Percentiles rank a stretch among this genome's conserved stretches.
These are phyloP conservation scores for Ceratocystis albifundus DNA, from an alignment of 2,329 filamentous ascomycete genomes.

Conservation along the genomic window DNA sequence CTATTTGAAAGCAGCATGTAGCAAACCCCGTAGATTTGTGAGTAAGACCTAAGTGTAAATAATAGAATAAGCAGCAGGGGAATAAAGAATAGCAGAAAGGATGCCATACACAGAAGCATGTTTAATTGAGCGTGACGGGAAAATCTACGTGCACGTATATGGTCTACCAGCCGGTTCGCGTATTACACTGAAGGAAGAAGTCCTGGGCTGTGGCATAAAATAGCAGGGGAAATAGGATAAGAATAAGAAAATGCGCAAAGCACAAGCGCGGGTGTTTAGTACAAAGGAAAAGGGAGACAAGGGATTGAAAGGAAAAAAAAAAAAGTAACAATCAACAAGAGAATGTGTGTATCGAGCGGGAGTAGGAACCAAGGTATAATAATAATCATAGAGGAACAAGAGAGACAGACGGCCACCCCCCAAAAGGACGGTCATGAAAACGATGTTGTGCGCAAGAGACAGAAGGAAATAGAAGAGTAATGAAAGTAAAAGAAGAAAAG, in stretches of 20 bases:
- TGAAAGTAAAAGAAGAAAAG: conserved; percentile 4
- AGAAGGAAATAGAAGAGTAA: conserved; percentile 9
- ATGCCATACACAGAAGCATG: neutral
- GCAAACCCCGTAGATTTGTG: neutral
- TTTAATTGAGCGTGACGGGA: neutral
- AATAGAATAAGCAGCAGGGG: neutral
- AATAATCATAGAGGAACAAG: neutral
- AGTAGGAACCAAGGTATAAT: conserved; percentile 3
- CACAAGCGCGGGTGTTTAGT: neutral
- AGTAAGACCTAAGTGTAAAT: neutral
- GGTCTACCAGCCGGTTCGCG: neutral
- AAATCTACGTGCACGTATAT: neutral
- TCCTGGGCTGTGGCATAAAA: neutral
- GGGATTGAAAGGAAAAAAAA: neutral
- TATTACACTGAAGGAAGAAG: neutral
- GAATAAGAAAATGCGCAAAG: neutral
- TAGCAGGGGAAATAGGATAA: neutral
- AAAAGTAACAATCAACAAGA: neutral
- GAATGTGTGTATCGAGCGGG: neutral
- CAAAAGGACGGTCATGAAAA: conserved; percentile 5
- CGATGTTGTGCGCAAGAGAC: neutral
- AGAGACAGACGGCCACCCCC: conserved; percentile 8
- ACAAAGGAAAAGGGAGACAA: neutral
- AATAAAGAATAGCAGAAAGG: neutral
- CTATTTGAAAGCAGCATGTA: conserved; percentile 14